phyloP scores from a whole-genome alignment of 495 filamentous ascomycete species.

The Coniosporium apollinis region DNA sequence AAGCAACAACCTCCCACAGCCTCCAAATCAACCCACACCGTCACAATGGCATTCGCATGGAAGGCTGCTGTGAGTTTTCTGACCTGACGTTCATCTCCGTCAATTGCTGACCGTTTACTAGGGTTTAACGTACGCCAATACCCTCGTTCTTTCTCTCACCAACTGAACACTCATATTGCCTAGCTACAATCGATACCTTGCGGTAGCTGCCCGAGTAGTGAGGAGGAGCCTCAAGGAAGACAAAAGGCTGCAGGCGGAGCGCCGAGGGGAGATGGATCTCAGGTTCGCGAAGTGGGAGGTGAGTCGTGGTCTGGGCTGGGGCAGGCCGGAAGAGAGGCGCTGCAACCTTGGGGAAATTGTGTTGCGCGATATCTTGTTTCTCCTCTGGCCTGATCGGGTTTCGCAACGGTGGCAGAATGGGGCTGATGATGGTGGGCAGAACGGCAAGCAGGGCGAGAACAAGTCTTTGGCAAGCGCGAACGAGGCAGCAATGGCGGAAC shows the following conservation, averaged over 20 bases:
- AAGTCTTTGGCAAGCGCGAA: conserved; percentile 62
- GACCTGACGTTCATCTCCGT: conserved; percentile 46
- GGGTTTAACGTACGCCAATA: too few relatives aligned
- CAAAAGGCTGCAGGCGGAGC: conserved; percentile 69
- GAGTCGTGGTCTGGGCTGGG: conserved; percentile 28
- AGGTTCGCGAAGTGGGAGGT: conserved; percentile 96
- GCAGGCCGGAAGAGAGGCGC: too few relatives aligned
- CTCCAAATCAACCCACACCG: conserved; percentile 15
- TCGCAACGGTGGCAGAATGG: conserved; percentile 2
- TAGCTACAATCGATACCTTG: conserved; percentile 75
- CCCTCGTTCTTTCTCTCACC: conserved; percentile 2
- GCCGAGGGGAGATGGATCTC: conserved; percentile 76
- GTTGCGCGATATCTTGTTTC: too few relatives aligned
- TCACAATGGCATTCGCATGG: conserved; percentile 96
- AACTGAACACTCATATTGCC: conserved; percentile 8
- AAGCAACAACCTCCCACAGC: conserved; percentile 18
- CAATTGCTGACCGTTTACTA: neutral
- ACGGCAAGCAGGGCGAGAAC: conserved; percentile 87
- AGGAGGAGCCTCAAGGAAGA: conserved; percentile 92
- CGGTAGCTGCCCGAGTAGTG: conserved; percentile 59
- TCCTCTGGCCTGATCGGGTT: neutral
- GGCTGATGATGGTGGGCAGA: conserved; percentile 32
- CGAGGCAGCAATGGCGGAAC: conserved; percentile 39
- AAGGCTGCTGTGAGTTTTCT: conserved; percentile 91
- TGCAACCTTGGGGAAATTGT: too few relatives aligned